Conservation (phyloP, 2,329 filamentous ascomycete genomes). For the Zelopaecilomyces penicillatus region DNA sequence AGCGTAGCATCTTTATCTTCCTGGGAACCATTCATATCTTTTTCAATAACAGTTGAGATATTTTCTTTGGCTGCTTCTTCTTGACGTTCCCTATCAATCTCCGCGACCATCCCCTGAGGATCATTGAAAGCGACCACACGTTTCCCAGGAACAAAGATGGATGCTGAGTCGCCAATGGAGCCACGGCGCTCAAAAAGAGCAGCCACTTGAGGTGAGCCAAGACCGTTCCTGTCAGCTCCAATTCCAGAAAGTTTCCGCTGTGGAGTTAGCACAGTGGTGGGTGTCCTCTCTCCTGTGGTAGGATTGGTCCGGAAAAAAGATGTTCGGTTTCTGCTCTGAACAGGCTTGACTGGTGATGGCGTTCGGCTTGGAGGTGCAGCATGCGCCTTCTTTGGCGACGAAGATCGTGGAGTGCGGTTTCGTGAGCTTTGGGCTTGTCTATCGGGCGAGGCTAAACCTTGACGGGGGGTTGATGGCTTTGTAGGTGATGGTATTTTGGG, state of each 20-base stretch:
- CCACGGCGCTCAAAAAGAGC: conserved; percentile 62
- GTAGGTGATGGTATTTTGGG: conserved; percentile 8
- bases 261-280: conserved; percentile 51
- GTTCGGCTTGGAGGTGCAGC: conserved; percentile 10
- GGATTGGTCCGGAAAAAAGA: conserved; percentile 46
- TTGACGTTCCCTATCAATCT: conserved; percentile 51
- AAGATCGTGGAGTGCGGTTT: conserved; percentile 1
- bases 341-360: conserved; percentile 17
- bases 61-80: conserved; percentile 55
- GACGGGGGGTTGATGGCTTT: conserved; percentile 9
- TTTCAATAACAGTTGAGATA: conserved; percentile 45
- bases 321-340: conserved; percentile 14
- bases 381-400: not conserved
- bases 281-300: conserved; percentile 49
- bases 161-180: conserved; percentile 61
- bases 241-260: conserved; percentile 55
- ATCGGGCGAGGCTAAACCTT: not conserved
- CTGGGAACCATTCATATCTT: conserved; percentile 34
- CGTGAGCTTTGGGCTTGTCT: conserved; percentile 1
- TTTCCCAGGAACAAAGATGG: conserved; percentile 51
- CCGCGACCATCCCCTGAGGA: conserved; percentile 51
- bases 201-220: conserved; percentile 67
- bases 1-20: conserved; percentile 55
- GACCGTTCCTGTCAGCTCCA: conserved; percentile 59
- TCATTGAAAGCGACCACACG: conserved; percentile 54